Evolutionary conservation across 495 filamentous ascomycete genomes (phyloP).

Genomic region (Parathielavia hyrcaniae): DNA sequence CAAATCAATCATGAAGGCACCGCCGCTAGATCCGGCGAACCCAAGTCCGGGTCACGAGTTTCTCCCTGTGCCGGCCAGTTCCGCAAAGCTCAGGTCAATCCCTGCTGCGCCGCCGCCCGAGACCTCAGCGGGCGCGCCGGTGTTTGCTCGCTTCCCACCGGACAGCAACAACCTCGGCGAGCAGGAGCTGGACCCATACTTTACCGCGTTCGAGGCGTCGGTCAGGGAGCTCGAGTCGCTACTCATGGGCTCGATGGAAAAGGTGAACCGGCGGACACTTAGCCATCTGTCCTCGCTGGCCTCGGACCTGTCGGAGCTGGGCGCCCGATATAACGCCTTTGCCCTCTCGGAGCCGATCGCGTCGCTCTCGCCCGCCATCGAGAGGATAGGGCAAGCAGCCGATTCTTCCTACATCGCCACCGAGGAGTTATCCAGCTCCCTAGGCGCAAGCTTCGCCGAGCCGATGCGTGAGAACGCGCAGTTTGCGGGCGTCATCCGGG

Average conservation of each 20-base stretch:
- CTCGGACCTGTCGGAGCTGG: slow-evolving; percentile 86
- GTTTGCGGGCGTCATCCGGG: slow-evolving; percentile 89
- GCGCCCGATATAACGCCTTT: slow-evolving; percentile 93
- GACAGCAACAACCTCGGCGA: slow-evolving; percentile 68
- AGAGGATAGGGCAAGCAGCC: slow-evolving; percentile 87
- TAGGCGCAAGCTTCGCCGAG: slow-evolving; percentile 89
- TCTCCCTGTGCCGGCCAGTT: slow-evolving; percentile 76
- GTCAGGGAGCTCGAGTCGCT: slow-evolving; percentile 82
- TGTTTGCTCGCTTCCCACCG: slow-evolving; percentile 78
- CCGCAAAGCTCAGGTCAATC: slow-evolving; percentile 71
- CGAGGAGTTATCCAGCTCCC: slow-evolving; percentile 73
- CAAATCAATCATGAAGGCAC: slow-evolving; percentile 87
- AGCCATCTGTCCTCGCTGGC: slow-evolving; percentile 73
- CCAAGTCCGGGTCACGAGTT: slow-evolving; percentile 82
- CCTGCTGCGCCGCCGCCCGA: slow-evolving; percentile 43
- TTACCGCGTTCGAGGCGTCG: slow-evolving; percentile 79
- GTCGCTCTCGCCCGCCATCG: slow-evolving; percentile 85
- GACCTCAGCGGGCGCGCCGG: slow-evolving; percentile 52
- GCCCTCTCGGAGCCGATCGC: slow-evolving; percentile 84
- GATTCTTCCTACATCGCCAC: slow-evolving; percentile 96
- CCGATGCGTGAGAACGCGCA: slow-evolving; percentile 96
- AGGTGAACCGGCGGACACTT: slow-evolving; percentile 84
- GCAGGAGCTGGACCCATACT: slow-evolving; percentile 90
- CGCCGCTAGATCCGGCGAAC: slow-evolving; percentile 86
- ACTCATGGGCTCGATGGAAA: slow-evolving; percentile 87